A percentile compares a stretch with the other conserved stretches of the same genome.
Evolutionary conservation across 2,329 filamentous ascomycete species (phyloP).

Genomic region (Fusarium oxysporum): DNA sequence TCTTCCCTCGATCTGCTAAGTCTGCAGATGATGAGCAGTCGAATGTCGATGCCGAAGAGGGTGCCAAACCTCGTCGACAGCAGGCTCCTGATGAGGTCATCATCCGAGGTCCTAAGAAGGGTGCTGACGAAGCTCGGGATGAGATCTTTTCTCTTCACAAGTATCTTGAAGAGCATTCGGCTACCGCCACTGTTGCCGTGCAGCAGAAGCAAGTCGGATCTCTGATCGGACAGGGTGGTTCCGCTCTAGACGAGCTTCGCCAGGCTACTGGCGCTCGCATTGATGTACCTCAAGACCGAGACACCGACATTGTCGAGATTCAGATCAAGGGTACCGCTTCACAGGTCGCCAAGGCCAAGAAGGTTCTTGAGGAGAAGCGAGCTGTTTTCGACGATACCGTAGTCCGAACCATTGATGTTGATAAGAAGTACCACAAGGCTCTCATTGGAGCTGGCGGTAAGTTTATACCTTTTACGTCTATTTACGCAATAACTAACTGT

Average conservation of each 20-base stretch:
- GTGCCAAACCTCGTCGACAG: constrained; percentile 72
- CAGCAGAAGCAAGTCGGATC: constrained; percentile 94
- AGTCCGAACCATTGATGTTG: constrained; percentile 85
- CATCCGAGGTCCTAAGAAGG: constrained; percentile 90
- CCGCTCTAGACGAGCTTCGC: constrained; percentile 90
- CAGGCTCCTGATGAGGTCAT: constrained; percentile 90
- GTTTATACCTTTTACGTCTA: constrained; percentile 47
- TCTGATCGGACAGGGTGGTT: constrained; percentile 89
- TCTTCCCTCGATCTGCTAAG: constrained; percentile 83
- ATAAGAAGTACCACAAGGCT: constrained; percentile 90
- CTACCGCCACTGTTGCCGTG: constrained; percentile 82
- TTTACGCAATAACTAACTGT: constrained; percentile 46
- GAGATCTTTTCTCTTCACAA: constrained; percentile 91
- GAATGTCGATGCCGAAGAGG: constrained; percentile 76
- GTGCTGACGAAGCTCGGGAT: constrained; percentile 90
- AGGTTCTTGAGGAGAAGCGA: constrained; percentile 86
- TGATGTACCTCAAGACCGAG: constrained; percentile 86
- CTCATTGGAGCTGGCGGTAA: constrained; percentile 90
- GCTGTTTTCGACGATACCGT: constrained; percentile 92
- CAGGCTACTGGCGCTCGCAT: constrained; percentile 88
- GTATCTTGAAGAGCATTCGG: constrained; percentile 89
- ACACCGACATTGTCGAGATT: constrained; percentile 83
- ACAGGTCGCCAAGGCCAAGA: constrained; percentile 91
- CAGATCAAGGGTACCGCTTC: constrained; percentile 92
- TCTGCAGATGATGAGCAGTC: constrained; percentile 74